Evolutionary conservation across 371 early-diverging fungal genomes (phyloP), one percentile per base, ranked within the genome.

Genomic region (Rhizopus arrhizus): DNA sequence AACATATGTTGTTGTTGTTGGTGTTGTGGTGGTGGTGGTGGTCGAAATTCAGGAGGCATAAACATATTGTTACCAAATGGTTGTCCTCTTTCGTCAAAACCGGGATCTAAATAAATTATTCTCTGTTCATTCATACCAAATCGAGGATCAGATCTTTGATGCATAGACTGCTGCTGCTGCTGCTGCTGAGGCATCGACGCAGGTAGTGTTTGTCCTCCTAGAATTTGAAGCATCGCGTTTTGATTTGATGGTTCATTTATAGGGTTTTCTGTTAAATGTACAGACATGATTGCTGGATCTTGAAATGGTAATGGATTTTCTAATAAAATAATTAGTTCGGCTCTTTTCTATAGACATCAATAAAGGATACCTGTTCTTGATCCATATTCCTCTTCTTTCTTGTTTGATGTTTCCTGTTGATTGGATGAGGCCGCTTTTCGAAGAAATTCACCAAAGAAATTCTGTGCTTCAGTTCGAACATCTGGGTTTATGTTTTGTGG

Each of bases 261-360:
- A 40, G 65, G 59, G 2, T 73, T 68, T 5, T 65, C 59, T 15
- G 74, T 72, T 22, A 85, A 59, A 8, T 80, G 79, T 33, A 83
- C 80, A 1, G 87, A 81, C 87, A 89, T 87, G 36, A 88, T 87
- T 3, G 87, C 89, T 15, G 89, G 89, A 59, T 88, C 88, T 46
- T 85, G 84, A 64, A 87, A 87, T 2, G 22, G 53, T 41, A 47
- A 40, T 31, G 42, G 50, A 49, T 55, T 36, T 12, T 31, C n/a
- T 48, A 13, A 41, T 9, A 6, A 60, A 34, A 60, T 12, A 11
- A 29, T 41, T 41, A 36, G 36, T 11, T 9, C 1, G 9, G 11
- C 36, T 36, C 11, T 36, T 36, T 36, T 36, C 11, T 1, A 36
- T 1, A 36, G 11, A 11, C 2, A 36, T 15, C 49, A 22, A 22